Evolutionary conservation across 2,329 filamentous ascomycete species (phyloP), one percentile per base, ranked within the genome.

Genomic region (Ophiognomonia clavigignenti-juglandacearum): DNA sequence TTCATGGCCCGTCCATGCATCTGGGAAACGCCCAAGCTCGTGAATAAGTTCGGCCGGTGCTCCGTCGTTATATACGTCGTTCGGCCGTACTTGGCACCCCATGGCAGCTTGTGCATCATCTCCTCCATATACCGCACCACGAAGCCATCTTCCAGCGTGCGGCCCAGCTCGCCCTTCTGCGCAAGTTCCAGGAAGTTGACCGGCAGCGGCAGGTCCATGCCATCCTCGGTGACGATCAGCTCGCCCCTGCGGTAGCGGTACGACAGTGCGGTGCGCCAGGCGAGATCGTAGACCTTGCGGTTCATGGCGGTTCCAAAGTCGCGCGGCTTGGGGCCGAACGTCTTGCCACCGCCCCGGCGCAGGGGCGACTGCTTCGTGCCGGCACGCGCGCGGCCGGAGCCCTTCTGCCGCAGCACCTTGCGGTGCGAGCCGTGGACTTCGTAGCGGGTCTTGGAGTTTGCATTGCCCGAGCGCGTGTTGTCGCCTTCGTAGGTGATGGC

Each of bases 401-500:
- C 93, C 70, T 98, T 98, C 64, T 98, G 93, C 14, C 82, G 83
- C 18, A 82, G 74, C 31, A 96, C 69, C 72, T 98, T 98, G 59
- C 77, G 75, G 64, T 84, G 80, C 48, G 88, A 93, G 53, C 92
- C 93, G 60, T 83, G 81, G 20, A 98, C 85, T 53, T 97, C 89
- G 61, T 69, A 82, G 51, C 92, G 82, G 59, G 81, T 93, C 73
- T 95, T 95, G 53, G 81, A 82, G 56, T 74, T 85, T 38, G 91
- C 93, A 3, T 89, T 95, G 54, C 93, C 93, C 65, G 90, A 85
- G 24, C 93, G 85, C 47, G 88, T 86, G 61, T 75, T 80, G 71
- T 97, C 92, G 56, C 88, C 93, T 71, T 98, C 93, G 74, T 86
- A 97, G 57, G 96, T 72, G 49, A 98, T 82, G 49, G 93, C 93